phyloP scores from a whole-genome alignment of 2,329 filamentous ascomycete genomes.

The Coniochaeta sp. region DNA sequence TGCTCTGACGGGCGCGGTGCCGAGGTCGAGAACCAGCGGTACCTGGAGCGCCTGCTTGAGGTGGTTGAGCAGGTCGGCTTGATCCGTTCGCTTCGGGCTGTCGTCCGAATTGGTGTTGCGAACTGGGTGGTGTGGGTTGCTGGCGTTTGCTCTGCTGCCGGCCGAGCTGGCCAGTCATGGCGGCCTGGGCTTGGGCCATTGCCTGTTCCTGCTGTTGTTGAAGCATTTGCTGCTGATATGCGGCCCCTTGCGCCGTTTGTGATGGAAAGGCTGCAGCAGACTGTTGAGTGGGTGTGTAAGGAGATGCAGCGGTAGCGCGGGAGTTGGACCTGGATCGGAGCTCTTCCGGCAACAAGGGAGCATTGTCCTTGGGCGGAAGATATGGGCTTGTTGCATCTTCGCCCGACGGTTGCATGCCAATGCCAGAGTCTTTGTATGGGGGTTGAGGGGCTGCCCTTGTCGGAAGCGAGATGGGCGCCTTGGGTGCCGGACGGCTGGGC shows the following conservation, averaged over 20 bases:
- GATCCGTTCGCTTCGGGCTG: constrained; percentile 28
- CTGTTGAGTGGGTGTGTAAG: constrained; percentile 39
- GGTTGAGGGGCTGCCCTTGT: constrained; percentile 49
- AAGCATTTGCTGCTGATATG: constrained; percentile 55
- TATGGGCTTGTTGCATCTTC: constrained; percentile 47
- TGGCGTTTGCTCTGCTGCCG: constrained; percentile 66
- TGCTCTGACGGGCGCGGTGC: constrained; percentile 72
- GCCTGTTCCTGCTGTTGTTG: constrained; percentile 86
- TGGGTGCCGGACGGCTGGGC: constrained; percentile 78
- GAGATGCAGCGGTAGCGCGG: constrained; percentile 45
- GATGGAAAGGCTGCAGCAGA: constrained; percentile 27
- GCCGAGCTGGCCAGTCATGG: constrained; percentile 63
- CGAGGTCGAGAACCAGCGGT: constrained; percentile 55
- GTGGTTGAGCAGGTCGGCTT: constrained; percentile 29
- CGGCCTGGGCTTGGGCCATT: constrained; percentile 70
- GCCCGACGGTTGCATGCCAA: constrained; percentile 49
- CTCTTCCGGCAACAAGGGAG: constrained; percentile 57
- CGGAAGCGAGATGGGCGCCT: constrained; percentile 64
- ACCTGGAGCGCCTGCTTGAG: constrained; percentile 23
- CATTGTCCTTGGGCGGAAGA: constrained; percentile 43
- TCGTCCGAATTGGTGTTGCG: constrained; percentile 39
- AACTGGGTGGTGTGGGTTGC: constrained; percentile 41
- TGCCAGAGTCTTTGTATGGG: constrained; percentile 57
- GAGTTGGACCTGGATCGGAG: constrained; percentile 64
- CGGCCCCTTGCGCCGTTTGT: constrained; percentile 28